Base-by-base conservation (phyloP, 768 basidiomycete genomes). In the Mycena kentingensis region DNA sequence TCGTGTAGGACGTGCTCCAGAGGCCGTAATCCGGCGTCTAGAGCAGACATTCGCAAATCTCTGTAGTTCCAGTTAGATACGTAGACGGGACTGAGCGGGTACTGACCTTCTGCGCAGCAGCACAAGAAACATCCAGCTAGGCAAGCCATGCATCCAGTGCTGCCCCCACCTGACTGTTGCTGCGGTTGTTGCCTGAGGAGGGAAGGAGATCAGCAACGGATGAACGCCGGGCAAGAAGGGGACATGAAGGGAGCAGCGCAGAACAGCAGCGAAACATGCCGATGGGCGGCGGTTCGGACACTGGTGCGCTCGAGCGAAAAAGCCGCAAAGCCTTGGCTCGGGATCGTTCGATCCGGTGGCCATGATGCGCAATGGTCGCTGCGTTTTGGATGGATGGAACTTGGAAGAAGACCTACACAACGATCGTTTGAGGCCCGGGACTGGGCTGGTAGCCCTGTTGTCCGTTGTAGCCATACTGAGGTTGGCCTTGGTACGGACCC, bases 41-140 rank as follows among this genome's bases (percentile, higher is more conserved):
- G 74, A 88, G 83, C 46, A 90, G 70, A 67, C 88, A 90, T 41
- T 87, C 88, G 70, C 87, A 88, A 18, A 89, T 64, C 73, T 90
- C 88, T 52, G 28, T 55, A 58, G 31, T 22, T 35, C 25, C 41
- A 52, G 36, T 15, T n/a, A 46, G 11, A 27, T 19, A 16, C 6
- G 24, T 21, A 48, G 2, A 46, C 55, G 31, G 28, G 57, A 32
- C 15, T 4, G 2, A 54, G 57, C 50, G 31, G n/a, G n/a, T n/a
- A 68, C 82, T 53, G 57, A 85, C 84, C 84, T 72, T 89, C 87
- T n/a, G 82, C 82, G 63, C 83, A 85, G 69, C 86, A 89, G 67
- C 87, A 89, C 60, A 83, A 67, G 57, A 77, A 80, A 10, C 78
- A 69, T 51, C 80, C 83, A 19, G 85, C 83, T 63, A 86, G 70